These are phyloP conservation scores for Massarina eburnea DNA, from an alignment of 2,329 filamentous ascomycete species.

Conservation along the genomic window DNA sequence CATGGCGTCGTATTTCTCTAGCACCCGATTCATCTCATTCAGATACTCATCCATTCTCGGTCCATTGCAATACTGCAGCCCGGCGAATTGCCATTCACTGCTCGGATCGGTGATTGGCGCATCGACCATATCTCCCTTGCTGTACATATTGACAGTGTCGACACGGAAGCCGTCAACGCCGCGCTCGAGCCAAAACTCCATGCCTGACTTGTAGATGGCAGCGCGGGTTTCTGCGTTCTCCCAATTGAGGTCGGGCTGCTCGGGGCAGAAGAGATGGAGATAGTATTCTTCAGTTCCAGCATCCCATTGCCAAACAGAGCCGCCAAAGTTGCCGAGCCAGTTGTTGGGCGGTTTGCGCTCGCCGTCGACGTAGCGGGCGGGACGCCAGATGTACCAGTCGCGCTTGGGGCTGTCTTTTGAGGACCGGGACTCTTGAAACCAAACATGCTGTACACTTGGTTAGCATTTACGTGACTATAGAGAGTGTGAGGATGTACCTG, in stretches of 20 bases:
- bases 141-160: conserved; percentile 43
- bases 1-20: conserved; percentile 65
- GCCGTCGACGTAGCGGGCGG: conserved; percentile 54
- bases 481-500: conserved; percentile 32
- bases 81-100: conserved; percentile 38
- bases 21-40: conserved; percentile 62
- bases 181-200: conserved; percentile 77
- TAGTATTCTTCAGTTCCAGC: conserved; percentile 73
- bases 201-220: conserved; percentile 68
- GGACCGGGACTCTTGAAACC: conserved; percentile 60
- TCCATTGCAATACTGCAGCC: conserved; percentile 65
- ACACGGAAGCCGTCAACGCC: conserved; percentile 59
- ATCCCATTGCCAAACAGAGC: conserved; percentile 70
- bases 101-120: conserved; percentile 34
- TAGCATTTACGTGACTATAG: no score
- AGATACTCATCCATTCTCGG: conserved; percentile 70
- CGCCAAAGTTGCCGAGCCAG: conserved; percentile 67
- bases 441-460: conserved; percentile 49
- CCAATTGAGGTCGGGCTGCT: conserved; percentile 88
- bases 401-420: conserved; percentile 54
- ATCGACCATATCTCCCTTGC: conserved; percentile 37
- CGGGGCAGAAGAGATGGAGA: conserved; percentile 71
- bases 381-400: conserved; percentile 60
- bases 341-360: conserved; percentile 72
- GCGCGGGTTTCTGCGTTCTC: conserved; percentile 67